A percentile compares a stretch with the other conserved stretches of the same genome.
phyloP scores from a whole-genome alignment of 805 yeast species.

The Candida broadrunensis region DNA sequence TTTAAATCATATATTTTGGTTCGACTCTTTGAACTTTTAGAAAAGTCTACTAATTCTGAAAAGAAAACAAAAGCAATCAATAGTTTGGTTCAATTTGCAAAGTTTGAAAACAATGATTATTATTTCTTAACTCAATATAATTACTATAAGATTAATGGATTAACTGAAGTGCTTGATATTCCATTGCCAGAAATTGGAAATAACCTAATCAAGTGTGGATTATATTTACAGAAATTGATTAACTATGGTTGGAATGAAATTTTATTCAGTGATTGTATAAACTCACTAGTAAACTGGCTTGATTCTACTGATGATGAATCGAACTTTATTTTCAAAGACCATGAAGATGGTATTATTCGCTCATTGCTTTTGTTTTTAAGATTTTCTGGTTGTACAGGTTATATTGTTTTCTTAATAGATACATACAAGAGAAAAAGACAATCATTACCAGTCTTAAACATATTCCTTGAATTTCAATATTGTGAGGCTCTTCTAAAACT shows the following conservation, averaged over 20 bases:
- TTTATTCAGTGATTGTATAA: conserved; percentile 15
- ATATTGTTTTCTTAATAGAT: conserved; percentile 15
- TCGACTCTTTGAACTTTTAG: conserved; percentile 14
- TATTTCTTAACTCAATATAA: conserved; percentile 11
- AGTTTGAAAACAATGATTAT: conserved; percentile 10
- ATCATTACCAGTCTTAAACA: conserved; percentile 1
- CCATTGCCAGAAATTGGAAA: conserved; percentile 1
- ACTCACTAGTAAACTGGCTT: conserved; percentile 12
- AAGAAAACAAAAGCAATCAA: conserved; percentile 15
- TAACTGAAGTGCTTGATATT: conserved; percentile 7
- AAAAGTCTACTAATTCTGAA: conserved; percentile 14
- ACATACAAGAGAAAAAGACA: conserved; percentile 15
- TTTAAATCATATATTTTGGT: conserved; percentile 13
- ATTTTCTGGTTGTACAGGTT: conserved; percentile 24
- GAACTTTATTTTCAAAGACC: conserved; percentile 1
- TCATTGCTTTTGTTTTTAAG: conserved; percentile 18
- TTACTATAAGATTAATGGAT: conserved; percentile 20
- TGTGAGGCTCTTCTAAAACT: conserved; percentile 8
- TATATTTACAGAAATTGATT: conserved; percentile 18
- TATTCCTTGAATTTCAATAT: conserved; percentile 10
- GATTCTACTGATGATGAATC: not conserved
- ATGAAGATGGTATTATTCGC: conserved; percentile 28
- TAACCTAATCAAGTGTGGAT: conserved; percentile 16
- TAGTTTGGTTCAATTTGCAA: conserved; percentile 11
- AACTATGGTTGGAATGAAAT: conserved; percentile 19